Percentiles rank a stretch among this genome's conserved stretches.
These are phyloP conservation scores for Camellia sinensis DNA, from an alignment of 148 eudicot species.

Conservation along the genomic window DNA sequence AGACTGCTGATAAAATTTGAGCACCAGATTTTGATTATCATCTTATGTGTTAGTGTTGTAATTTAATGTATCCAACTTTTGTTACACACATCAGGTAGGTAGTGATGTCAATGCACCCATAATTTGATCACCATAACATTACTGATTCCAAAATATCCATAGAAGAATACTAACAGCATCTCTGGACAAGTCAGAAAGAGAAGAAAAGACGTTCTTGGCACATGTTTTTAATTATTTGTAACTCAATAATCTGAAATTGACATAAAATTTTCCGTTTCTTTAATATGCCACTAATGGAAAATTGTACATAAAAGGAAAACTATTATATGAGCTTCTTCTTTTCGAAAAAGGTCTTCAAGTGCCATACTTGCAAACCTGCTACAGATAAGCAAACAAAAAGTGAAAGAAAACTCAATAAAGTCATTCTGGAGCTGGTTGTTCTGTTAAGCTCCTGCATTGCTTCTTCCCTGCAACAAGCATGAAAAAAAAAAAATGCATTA, in stretches of 20 bases:
- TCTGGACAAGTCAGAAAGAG: too few relatives aligned
- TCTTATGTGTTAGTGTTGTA: too few relatives aligned
- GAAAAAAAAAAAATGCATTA: background rate
- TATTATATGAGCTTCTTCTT: conserved; percentile 81
- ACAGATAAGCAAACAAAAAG: conserved; percentile 67
- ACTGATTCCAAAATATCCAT: too few relatives aligned
- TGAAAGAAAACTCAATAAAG: conserved; percentile 72
- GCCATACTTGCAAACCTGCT: conserved; percentile 83
- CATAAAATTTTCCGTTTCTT: background rate
- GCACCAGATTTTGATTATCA: too few relatives aligned
- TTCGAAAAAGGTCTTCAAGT: conserved; percentile 80
- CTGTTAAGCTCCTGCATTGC: conserved; percentile 84
- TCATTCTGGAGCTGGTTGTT: conserved; percentile 72
- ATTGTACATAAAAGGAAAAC: conserved; percentile 1
- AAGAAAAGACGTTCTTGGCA: background rate
- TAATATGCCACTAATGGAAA: background rate
- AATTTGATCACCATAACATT: too few relatives aligned
- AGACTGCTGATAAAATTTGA: too few relatives aligned
- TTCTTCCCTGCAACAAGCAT: conserved; percentile 59
- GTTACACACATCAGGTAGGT: too few relatives aligned
- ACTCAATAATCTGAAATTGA: conserved; percentile 5
- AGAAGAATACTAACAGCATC: too few relatives aligned
- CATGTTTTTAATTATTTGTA: background rate
- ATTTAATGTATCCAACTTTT: too few relatives aligned
- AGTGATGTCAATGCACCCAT: too few relatives aligned